phyloP scores from a whole-genome alignment of 306 rosid species.

The Cotoneaster glaucophyllus region DNA sequence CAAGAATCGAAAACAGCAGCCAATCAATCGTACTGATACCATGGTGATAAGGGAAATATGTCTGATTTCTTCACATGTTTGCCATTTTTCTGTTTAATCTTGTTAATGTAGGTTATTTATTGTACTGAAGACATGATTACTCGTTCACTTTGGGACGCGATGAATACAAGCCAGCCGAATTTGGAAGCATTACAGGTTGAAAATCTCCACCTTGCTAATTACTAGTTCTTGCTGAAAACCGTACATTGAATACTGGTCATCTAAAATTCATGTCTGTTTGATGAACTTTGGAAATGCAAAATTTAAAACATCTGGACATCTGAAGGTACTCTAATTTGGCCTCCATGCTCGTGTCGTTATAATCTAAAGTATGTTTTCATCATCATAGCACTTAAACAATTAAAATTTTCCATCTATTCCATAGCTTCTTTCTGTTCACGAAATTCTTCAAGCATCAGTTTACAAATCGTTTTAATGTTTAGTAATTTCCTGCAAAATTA shows the following conservation, averaged over 20 bases:
- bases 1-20: neutral
- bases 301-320: neutral
- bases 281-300: neutral
- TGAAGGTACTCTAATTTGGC: neutral
- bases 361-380: no score
- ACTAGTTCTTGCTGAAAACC: conserved; percentile 6
- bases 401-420: no score
- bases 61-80: neutral
- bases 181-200: conserved; percentile 58
- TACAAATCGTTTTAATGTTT: no score
- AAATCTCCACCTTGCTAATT: conserved; percentile 12
- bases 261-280: neutral
- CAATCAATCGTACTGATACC: neutral
- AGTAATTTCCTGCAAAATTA: no score
- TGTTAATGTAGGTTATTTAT: conserved; percentile 45
- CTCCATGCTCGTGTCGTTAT: neutral
- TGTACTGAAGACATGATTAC: conserved; percentile 82
- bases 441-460: no score
- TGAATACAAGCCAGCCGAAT: conserved; percentile 58
- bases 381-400: no score
- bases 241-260: neutral
- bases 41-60: neutral
- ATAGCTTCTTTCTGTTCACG: no score
- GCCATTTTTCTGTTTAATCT: neutral
- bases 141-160: conserved; percentile 72